Conservation (phyloP, 768 basidiomycete species). For the Gautieria morchelliformis region DNA sequence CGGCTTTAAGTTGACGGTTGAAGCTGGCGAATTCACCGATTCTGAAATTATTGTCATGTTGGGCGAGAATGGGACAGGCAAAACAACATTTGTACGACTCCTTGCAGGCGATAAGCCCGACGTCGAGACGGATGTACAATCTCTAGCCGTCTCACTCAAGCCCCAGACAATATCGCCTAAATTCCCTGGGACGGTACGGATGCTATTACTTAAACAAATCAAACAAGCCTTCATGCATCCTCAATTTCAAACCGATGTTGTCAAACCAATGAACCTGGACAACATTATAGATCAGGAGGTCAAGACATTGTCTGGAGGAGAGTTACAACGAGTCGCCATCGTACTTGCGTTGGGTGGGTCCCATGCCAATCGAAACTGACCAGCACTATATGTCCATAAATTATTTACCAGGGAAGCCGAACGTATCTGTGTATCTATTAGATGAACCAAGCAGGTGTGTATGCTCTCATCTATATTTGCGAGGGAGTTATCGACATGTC, state of each 20-base stretch:
- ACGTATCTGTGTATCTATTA: conserved; percentile 83
- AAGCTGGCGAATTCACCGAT: conserved; percentile 89
- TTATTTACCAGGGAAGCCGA: conserved; percentile 50
- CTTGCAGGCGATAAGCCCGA: conserved; percentile 92
- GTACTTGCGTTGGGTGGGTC: conserved; percentile 74
- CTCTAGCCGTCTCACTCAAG: conserved; percentile 85
- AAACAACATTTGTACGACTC: conserved; percentile 95
- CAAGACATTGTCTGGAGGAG: conserved; percentile 96
- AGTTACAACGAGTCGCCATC: conserved; percentile 95
- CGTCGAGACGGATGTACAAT: conserved; percentile 69
- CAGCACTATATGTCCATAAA: conserved; percentile 9
- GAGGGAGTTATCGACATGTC: background rate
- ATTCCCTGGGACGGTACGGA: conserved; percentile 94
- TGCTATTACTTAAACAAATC: conserved; percentile 90
- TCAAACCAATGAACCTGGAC: conserved; percentile 96
- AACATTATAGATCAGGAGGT: conserved; percentile 96
- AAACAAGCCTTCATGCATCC: conserved; percentile 96
- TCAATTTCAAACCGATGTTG: conserved; percentile 97
- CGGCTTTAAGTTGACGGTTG: conserved; percentile 88
- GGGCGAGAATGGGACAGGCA: conserved; percentile 98
- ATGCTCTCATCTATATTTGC: background rate
- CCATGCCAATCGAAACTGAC: background rate
- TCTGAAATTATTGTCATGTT: conserved; percentile 99
- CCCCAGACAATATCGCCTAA: conserved; percentile 98
- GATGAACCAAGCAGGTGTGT: conserved; percentile 83